Conservation (phyloP, 345 rosid genomes). For the Mercurialis annua region DNA sequence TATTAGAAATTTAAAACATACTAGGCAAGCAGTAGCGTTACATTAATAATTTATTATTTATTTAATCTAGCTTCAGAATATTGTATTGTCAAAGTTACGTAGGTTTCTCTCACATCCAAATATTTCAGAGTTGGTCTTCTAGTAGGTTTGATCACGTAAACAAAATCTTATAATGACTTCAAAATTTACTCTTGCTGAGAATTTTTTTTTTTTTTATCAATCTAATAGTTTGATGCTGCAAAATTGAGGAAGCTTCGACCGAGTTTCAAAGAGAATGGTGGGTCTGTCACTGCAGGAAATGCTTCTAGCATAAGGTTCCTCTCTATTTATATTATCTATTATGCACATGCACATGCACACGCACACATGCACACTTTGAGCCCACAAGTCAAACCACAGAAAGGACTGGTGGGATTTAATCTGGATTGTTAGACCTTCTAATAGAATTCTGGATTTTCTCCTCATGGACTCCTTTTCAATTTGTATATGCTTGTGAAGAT, state of each 20-base stretch:
- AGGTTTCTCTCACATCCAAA: background rate
- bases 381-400: background rate
- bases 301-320: constrained; percentile 33
- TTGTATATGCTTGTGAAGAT: no score
- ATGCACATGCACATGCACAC: background rate
- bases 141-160: constrained; percentile 1
- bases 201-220: background rate
- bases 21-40: background rate
- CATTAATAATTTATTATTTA: background rate
- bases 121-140: background rate
- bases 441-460: no score
- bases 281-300: constrained; percentile 34
- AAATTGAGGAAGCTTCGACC: constrained; percentile 28
- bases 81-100: background rate
- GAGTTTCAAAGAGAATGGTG: constrained; percentile 24
- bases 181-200: background rate
- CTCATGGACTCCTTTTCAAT: no score
- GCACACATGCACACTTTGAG: background rate
- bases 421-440: no score
- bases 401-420: no score
- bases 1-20: background rate
- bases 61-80: background rate
- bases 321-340: background rate
- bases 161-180: background rate
- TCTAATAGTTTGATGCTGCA: constrained; percentile 30